Evolutionary conservation across 768 basidiomycete genomes (phyloP).

Genomic region (Hericium erinaceus): DNA sequence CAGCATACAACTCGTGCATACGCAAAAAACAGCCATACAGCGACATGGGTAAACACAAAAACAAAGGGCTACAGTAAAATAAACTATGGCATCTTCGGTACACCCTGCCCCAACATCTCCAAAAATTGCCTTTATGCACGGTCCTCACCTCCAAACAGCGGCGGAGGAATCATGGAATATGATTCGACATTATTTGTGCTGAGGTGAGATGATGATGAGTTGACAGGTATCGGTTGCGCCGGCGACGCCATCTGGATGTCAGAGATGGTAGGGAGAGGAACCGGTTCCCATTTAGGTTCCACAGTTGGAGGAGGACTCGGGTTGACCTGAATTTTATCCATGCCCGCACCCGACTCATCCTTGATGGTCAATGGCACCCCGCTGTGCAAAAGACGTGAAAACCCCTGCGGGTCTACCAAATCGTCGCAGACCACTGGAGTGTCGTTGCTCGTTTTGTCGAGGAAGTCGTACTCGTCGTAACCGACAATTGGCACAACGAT

Average conservation of each 20-base stretch:
- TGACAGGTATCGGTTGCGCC: too few species aligned
- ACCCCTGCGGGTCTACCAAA: neutral
- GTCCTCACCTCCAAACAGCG: neutral
- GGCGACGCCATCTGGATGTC: too few species aligned
- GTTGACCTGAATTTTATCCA: neutral
- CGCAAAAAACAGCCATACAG: too few species aligned
- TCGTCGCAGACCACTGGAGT: neutral
- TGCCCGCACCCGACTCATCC: neutral
- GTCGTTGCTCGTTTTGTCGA: neutral
- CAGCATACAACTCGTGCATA: too few species aligned
- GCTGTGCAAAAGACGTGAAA: neutral
- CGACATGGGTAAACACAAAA: too few species aligned
- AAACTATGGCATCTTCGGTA: too few species aligned
- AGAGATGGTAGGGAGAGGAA: too few species aligned
- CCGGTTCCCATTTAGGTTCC: neutral
- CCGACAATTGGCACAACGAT: neutral
- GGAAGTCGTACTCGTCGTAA: slow-evolving; percentile 2
- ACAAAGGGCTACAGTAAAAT: too few species aligned
- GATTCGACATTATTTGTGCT: neutral
- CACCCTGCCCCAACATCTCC: too few species aligned
- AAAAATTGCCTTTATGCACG: too few species aligned
- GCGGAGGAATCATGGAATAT: neutral
- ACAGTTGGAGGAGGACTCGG: neutral
- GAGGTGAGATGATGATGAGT: too few species aligned
- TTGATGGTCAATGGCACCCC: neutral